Conservation (phyloP, 768 basidiomycete genomes). For the Amylocystis lapponica region DNA sequence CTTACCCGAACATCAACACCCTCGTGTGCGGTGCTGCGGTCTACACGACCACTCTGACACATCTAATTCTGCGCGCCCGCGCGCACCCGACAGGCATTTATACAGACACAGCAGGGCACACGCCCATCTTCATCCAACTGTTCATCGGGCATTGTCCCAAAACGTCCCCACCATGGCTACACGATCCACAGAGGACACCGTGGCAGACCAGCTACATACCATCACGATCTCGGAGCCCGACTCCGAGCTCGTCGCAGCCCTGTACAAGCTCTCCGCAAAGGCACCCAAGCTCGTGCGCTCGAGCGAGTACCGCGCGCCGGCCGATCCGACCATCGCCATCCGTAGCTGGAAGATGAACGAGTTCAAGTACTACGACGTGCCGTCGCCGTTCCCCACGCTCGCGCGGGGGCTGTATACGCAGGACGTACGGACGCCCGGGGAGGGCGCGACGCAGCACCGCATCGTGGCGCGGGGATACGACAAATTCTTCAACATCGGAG, state of each 20-base stretch:
- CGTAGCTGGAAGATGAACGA: conserved; percentile 98
- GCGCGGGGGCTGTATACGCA: conserved; percentile 85
- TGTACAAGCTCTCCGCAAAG: conserved; percentile 46
- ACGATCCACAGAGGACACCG: no score
- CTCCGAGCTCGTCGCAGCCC: conserved; percentile 52
- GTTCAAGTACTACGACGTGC: conserved; percentile 86
- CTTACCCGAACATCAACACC: no score
- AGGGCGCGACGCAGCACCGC: conserved; percentile 34
- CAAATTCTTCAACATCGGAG: conserved; percentile 98
- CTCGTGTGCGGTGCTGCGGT: no score
- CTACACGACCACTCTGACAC: no score
- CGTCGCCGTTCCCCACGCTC: conserved; percentile 91
- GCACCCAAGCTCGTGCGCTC: conserved; percentile 63
- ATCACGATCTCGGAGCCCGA: no score
- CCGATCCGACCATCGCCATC: conserved; percentile 47
- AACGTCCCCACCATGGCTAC: no score
- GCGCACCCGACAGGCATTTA: no score
- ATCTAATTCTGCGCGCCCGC: no score
- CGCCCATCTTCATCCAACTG: no score
- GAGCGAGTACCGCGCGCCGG: conserved; percentile 49
- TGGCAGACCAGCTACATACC: no score
- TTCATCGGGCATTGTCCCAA: no score
- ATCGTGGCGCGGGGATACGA: conserved; percentile 93
- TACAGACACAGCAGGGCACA: no score
- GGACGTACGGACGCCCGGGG: conserved; percentile 32